A percentile compares a stretch with the other conserved stretches of the same genome.
These are phyloP conservation scores for Bromus sterilis DNA, from an alignment of 176 grass and related monocot genomes.

Conservation along the genomic window DNA sequence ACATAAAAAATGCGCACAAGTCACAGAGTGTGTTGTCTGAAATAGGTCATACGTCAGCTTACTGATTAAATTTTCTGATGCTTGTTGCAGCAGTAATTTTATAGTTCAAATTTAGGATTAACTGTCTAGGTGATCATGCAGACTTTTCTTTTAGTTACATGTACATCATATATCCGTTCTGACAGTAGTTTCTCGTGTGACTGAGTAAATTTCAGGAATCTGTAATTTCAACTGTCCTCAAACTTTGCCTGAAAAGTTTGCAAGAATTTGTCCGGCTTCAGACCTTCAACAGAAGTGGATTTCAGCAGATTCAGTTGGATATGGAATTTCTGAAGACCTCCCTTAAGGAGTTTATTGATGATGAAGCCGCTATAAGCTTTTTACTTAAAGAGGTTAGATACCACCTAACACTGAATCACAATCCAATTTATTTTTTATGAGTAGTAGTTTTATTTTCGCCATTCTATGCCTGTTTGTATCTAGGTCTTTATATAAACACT, in stretches of 20 bases:
- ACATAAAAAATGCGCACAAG: background rate
- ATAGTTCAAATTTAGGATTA: constrained; percentile 2
- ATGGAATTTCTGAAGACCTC: constrained; percentile 91
- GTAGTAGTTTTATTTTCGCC: background rate
- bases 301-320: constrained; percentile 99
- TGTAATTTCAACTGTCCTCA: constrained; percentile 80
- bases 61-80: background rate
- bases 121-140: constrained; percentile 5
- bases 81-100: background rate
- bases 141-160: background rate
- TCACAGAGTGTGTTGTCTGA: background rate
- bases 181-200: constrained; percentile 14
- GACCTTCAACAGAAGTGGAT: constrained; percentile 96
- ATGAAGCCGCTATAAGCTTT: constrained; percentile 87
- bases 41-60: background rate
- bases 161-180: background rate
- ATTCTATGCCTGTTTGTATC: constrained; percentile 2
- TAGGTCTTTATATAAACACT: background rate
- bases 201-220: constrained; percentile 68
- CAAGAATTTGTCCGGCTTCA: constrained; percentile 99
- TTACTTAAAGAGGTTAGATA: constrained; percentile 92
- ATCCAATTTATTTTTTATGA: too few species aligned
- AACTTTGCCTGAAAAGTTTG: constrained; percentile 94
- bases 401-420: background rate
- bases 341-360: constrained; percentile 87